Percentiles rank a stretch among this genome's conserved stretches.
Evolutionary conservation across 164 flowering plant genomes (phyloP).

Genomic region (Magnolia sinica): DNA sequence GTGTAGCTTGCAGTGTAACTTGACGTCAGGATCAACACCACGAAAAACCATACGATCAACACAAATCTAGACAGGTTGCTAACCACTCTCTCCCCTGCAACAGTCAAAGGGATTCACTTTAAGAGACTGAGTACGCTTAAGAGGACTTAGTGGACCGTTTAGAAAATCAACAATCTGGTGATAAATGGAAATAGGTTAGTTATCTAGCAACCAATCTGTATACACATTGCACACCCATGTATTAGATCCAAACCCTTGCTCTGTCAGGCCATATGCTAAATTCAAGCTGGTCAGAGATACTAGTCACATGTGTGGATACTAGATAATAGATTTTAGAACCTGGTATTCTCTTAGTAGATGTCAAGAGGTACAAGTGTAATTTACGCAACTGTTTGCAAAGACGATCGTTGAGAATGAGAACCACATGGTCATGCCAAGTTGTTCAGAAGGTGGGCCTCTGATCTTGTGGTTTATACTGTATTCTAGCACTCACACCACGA

Average conservation of each 20-base stretch:
- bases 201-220: no score
- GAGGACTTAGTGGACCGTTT: not conserved
- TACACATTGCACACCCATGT: no score
- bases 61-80: conserved; percentile 42
- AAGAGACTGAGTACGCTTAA: not conserved
- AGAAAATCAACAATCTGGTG: not conserved
- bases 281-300: no score
- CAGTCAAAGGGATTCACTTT: no score
- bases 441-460: conserved; percentile 22
- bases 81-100: conserved; percentile 39
- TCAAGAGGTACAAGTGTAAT: no score
- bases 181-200: not conserved
- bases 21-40: conserved; percentile 36
- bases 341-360: no score
- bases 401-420: conserved; percentile 53
- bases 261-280: no score
- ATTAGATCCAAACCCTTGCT: no score
- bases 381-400: conserved; percentile 37
- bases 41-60: conserved; percentile 49
- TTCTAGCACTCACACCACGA: conserved; percentile 54
- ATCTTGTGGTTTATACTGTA: conserved; percentile 37
- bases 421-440: conserved; percentile 42
- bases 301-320: no score
- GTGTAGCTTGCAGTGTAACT: conserved; percentile 60
- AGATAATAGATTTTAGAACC: no score